Evolutionary conservation across 352 stramenopile genomes (phyloP).

Genomic region (Pythium monospermum): DNA sequence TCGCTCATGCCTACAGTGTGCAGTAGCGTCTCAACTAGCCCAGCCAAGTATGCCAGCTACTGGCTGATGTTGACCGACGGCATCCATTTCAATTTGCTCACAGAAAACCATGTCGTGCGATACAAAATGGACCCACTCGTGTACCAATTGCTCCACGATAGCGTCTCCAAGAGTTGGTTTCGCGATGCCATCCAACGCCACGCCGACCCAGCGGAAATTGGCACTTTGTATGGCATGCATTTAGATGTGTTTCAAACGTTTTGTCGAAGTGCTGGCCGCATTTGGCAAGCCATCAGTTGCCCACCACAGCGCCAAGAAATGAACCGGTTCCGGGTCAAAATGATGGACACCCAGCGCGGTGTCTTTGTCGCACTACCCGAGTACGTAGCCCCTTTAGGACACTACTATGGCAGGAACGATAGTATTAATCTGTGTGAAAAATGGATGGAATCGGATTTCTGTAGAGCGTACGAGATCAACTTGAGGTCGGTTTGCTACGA

Average conservation of each 20-base stretch:
- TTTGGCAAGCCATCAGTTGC: conserved; percentile 30
- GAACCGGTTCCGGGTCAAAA: conserved; percentile 44
- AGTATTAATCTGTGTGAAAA: conserved; percentile 1
- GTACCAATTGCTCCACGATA: conserved; percentile 37
- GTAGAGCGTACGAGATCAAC: conserved; percentile 71
- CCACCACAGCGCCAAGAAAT: conserved; percentile 21
- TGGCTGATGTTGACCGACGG: conserved; percentile 70
- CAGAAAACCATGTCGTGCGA: conserved; percentile 31
- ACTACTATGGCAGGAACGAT: not conserved
- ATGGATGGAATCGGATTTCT: not conserved
- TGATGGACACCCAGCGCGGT: conserved; percentile 49
- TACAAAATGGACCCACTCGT: conserved; percentile 51
- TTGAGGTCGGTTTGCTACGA: conserved; percentile 43
- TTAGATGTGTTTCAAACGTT: conserved; percentile 65
- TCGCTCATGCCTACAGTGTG: conserved; percentile 16
- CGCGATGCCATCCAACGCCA: conserved; percentile 19
- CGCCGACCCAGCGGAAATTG: conserved; percentile 18
- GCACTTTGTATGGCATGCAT: conserved; percentile 54
- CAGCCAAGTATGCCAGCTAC: conserved; percentile 41
- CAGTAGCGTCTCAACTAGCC: too few species aligned
- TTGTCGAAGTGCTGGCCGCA: conserved; percentile 34
- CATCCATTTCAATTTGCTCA: conserved; percentile 52
- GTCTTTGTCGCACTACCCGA: conserved; percentile 64
- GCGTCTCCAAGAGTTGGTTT: conserved; percentile 40
- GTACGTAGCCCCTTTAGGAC: conserved; percentile 26